A percentile compares a stretch with the other conserved stretches of the same genome.
Conservation (phyloP, 768 basidiomycete species). For the Mrakia gelida region DNA sequence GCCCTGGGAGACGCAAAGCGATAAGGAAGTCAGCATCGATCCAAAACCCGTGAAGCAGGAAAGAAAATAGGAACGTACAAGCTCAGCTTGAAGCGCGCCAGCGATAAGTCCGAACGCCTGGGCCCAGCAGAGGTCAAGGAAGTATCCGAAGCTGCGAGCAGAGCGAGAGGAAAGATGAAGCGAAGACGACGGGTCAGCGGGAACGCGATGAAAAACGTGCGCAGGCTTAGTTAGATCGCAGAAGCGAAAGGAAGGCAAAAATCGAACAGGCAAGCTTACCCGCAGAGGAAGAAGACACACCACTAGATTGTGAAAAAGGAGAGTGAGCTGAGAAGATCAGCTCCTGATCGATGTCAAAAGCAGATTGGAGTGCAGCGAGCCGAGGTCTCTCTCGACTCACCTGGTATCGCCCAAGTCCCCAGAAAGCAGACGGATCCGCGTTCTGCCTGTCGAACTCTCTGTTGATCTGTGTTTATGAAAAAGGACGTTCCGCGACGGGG, state of each 20-base stretch:
- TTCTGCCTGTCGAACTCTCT: conserved; percentile 19
- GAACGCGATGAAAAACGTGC: no score
- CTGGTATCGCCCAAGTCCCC: conserved; percentile 43
- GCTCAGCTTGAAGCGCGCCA: conserved; percentile 40
- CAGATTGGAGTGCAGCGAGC: no score
- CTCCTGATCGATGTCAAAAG: not conserved
- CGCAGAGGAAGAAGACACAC: conserved; percentile 45
- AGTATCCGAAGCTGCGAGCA: no score
- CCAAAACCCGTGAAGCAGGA: no score
- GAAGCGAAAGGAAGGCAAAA: no score
- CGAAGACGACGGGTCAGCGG: not conserved
- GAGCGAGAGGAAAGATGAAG: not conserved
- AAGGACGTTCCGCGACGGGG: not conserved
- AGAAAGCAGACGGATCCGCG: conserved; percentile 22
- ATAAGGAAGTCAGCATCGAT: not conserved
- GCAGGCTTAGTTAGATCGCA: no score
- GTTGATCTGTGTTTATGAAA: conserved; percentile 14
- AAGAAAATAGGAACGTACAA: conserved; percentile 30
- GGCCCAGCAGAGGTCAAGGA: conserved; percentile 42
- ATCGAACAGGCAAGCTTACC: not conserved
- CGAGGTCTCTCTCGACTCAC: not conserved
- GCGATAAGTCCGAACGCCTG: conserved; percentile 41
- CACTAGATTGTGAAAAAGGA: no score
- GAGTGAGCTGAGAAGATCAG: no score
- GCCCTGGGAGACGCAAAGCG: not conserved